These are phyloP conservation scores for Chlamydomonas incerta DNA, from an alignment of 139 green algal species.

Conservation along the genomic window DNA sequence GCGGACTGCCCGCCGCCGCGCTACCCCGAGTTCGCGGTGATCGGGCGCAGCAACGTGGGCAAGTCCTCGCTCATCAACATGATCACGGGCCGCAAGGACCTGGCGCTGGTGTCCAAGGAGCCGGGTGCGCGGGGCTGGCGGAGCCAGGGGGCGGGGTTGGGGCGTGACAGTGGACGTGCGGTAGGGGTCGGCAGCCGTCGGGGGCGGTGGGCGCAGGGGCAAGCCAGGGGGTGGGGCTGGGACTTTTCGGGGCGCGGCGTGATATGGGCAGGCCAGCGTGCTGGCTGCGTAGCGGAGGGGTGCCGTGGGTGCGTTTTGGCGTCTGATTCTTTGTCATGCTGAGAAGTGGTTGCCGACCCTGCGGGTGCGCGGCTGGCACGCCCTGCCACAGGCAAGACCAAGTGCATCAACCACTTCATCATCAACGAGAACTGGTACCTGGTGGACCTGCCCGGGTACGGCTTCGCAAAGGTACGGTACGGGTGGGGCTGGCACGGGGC, in stretches of 20 bases:
- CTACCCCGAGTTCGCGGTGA: slow-evolving; percentile 94
- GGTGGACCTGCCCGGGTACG: slow-evolving; percentile 96
- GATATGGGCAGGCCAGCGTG: too few relatives aligned
- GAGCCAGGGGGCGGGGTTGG: too few relatives aligned
- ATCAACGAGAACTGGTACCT: slow-evolving; percentile 97
- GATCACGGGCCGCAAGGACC: slow-evolving; percentile 78
- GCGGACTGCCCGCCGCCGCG: slow-evolving; percentile 74
- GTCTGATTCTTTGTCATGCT: too few relatives aligned
- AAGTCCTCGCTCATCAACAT: slow-evolving; percentile 98
- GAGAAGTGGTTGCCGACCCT: too few relatives aligned
- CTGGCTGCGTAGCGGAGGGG: too few relatives aligned
- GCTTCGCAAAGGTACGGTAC: slow-evolving; percentile 61
- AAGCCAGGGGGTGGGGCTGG: too few relatives aligned
- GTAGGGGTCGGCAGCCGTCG: too few relatives aligned
- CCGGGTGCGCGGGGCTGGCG: slow-evolving; percentile 71
- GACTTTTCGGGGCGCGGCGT: too few relatives aligned
- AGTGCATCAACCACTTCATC: slow-evolving; percentile 97
- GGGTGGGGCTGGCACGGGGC: not conserved
- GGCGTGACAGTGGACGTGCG: too few relatives aligned
- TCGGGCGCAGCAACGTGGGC: slow-evolving; percentile 97
- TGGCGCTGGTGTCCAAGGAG: slow-evolving; percentile 94
- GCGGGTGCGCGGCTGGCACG: too few relatives aligned
- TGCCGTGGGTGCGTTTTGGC: too few relatives aligned
- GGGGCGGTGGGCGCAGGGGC: too few relatives aligned
- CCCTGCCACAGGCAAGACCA: slow-evolving; percentile 88